A percentile compares a stretch with the other conserved stretches of the same genome.
These are phyloP conservation scores for Simmondsia chinensis DNA, from an alignment of 148 eudicot species.

Conservation along the genomic window DNA sequence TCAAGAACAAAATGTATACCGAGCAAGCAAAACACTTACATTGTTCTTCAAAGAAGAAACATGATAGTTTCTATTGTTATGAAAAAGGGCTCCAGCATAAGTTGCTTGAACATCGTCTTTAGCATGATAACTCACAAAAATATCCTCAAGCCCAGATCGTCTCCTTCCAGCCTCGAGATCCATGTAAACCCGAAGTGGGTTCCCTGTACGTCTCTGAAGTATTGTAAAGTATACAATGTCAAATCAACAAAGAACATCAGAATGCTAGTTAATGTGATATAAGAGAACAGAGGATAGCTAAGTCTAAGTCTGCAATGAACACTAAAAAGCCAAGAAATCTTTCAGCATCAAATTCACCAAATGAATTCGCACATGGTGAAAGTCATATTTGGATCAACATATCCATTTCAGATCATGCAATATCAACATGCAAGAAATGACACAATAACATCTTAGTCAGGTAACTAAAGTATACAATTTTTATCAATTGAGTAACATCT, in stretches of 20 bases:
- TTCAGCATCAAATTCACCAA: too few relatives aligned
- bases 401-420: neutral
- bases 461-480: too few relatives aligned
- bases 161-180: constrained; percentile 97
- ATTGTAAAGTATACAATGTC: neutral
- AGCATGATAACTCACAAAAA: constrained; percentile 90
- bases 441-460: too few relatives aligned
- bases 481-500: too few relatives aligned
- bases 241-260: neutral
- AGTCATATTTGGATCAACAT: too few relatives aligned
- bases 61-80: constrained; percentile 81
- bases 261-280: too few relatives aligned
- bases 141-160: constrained; percentile 70
- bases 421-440: too few relatives aligned
- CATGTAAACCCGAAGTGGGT: constrained; percentile 89
- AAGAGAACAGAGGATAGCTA: too few relatives aligned
- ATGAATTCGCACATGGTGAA: too few relatives aligned
- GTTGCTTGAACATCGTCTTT: constrained; percentile 93
- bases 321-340: too few relatives aligned
- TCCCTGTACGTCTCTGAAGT: constrained; percentile 59
- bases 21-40: constrained; percentile 32
- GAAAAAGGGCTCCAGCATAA: constrained; percentile 88
- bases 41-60: constrained; percentile 57
- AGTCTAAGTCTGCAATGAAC: too few relatives aligned
- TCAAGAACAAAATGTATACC: neutral